A percentile compares a stretch with the other conserved stretches of the same genome.
These are phyloP conservation scores for Amylocystis lapponica DNA, from an alignment of 768 basidiomycete genomes.

Conservation along the genomic window DNA sequence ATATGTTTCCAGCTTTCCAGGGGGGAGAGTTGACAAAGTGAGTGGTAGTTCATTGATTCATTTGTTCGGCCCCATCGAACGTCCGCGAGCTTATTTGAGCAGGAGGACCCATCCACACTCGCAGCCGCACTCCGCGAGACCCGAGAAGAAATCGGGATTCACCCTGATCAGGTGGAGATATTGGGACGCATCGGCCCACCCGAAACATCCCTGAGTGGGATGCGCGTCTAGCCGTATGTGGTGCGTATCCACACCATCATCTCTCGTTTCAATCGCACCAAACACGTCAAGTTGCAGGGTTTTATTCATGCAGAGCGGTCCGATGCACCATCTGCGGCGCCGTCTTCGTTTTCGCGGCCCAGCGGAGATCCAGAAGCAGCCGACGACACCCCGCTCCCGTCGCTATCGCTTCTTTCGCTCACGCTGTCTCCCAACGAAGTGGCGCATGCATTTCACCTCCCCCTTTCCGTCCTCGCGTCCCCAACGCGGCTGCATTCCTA, in stretches of 20 bases:
- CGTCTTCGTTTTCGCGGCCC: not conserved
- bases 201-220: slow-evolving; percentile 48
- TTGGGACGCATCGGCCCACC: slow-evolving; percentile 62
- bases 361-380: slow-evolving; percentile 3
- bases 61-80: slow-evolving; percentile 10
- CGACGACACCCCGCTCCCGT: slow-evolving; percentile 48
- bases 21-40: slow-evolving; percentile 65
- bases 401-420: slow-evolving; percentile 48
- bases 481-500: slow-evolving; percentile 42
- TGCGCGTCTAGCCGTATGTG: slow-evolving; percentile 72
- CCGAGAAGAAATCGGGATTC: slow-evolving; percentile 65
- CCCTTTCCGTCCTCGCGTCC: slow-evolving; percentile 45
- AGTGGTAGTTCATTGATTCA: slow-evolving; percentile 9
- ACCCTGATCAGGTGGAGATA: slow-evolving; percentile 54
- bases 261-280: too few relatives aligned
- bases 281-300: slow-evolving; percentile 23
- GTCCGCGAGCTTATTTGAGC: too few relatives aligned
- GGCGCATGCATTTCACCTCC: slow-evolving; percentile 65
- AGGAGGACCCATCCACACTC: slow-evolving; percentile 50
- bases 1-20: slow-evolving; percentile 63
- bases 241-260: slow-evolving; percentile 38
- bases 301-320: slow-evolving; percentile 19
- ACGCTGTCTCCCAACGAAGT: slow-evolving; percentile 59
- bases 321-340: not conserved
- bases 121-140: slow-evolving; percentile 67